These are phyloP conservation scores for Gloeopeniophorella convolvens DNA, from an alignment of 768 basidiomycete genomes.

Conservation along the genomic window DNA sequence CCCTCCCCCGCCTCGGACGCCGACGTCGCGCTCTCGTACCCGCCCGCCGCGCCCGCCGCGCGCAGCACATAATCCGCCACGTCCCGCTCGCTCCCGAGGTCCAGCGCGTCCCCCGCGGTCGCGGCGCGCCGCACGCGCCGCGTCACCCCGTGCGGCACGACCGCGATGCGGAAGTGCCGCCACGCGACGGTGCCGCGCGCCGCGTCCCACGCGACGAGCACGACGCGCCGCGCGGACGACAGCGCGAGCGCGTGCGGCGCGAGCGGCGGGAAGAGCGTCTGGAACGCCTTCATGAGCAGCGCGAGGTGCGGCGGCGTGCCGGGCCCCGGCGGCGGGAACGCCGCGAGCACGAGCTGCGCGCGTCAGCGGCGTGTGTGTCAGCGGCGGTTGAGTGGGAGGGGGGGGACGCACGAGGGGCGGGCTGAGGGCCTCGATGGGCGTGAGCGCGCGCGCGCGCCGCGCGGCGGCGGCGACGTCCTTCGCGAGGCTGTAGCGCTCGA, in stretches of 20 bases:
- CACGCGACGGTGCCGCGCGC: slow-evolving; percentile 84
- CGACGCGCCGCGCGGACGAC: slow-evolving; percentile 88
- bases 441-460: slow-evolving; percentile 63
- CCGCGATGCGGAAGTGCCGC: slow-evolving; percentile 91
- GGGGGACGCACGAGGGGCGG: slow-evolving; percentile 71
- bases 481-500: slow-evolving; percentile 89
- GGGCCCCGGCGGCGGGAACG: slow-evolving; percentile 70
- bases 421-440: slow-evolving; percentile 78
- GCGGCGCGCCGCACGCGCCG: slow-evolving; percentile 69
- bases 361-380: too few relatives aligned
- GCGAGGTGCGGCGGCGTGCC: slow-evolving; percentile 77
- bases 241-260: slow-evolving; percentile 72
- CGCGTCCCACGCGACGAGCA: slow-evolving; percentile 87
- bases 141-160: slow-evolving; percentile 92
- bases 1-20: slow-evolving; percentile 64
- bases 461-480: slow-evolving; percentile 71
- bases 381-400: background rate
- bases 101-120: slow-evolving; percentile 43
- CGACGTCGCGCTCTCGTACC: slow-evolving; percentile 79
- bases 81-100: slow-evolving; percentile 87
- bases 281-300: slow-evolving; percentile 93
- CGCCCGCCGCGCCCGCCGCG: slow-evolving; percentile 47
- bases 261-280: slow-evolving; percentile 92
- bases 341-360: slow-evolving; percentile 85
- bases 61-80: slow-evolving; percentile 92